phyloP scores from a whole-genome alignment of 768 basidiomycete species.

The Tremella mesenterica region DNA sequence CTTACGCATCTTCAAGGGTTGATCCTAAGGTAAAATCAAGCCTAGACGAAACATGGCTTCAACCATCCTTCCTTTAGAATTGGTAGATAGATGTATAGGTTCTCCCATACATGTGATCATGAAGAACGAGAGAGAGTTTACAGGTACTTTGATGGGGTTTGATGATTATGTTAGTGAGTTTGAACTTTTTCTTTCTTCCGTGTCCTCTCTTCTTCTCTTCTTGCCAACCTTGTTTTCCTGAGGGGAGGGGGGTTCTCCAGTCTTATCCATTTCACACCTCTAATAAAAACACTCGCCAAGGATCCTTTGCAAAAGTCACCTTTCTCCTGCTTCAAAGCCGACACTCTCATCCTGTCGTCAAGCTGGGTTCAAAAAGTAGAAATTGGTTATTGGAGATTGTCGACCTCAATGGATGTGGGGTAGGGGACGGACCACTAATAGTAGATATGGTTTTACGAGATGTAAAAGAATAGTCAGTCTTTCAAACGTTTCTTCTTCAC shows the following conservation, averaged over 20 bases:
- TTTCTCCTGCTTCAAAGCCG: too few relatives aligned
- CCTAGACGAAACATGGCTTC: slow-evolving; percentile 71
- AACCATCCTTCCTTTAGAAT: slow-evolving; percentile 88
- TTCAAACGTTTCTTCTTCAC: background rate
- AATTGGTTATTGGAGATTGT: too few relatives aligned
- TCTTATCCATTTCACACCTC: background rate
- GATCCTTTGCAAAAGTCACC: too few relatives aligned
- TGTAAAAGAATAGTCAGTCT: slow-evolving; percentile 83
- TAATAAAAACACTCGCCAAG: too few relatives aligned
- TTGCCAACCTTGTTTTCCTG: background rate
- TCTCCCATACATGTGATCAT: slow-evolving; percentile 96
- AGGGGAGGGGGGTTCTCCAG: too few relatives aligned
- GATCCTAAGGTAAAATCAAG: too few relatives aligned
- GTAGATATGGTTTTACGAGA: slow-evolving; percentile 60
- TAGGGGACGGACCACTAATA: background rate
- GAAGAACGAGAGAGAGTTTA: slow-evolving; percentile 96
- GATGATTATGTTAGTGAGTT: slow-evolving; percentile 99
- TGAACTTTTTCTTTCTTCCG: background rate
- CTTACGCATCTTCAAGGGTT: too few relatives aligned
- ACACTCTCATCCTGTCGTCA: too few relatives aligned
- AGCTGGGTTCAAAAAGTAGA: too few relatives aligned
- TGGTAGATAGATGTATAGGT: slow-evolving; percentile 95
- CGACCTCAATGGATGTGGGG: background rate
- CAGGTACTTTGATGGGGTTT: slow-evolving; percentile 86
- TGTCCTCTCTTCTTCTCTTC: background rate